Conservation (phyloP, 257 asterid genomes). For the Echium plantagineum region DNA sequence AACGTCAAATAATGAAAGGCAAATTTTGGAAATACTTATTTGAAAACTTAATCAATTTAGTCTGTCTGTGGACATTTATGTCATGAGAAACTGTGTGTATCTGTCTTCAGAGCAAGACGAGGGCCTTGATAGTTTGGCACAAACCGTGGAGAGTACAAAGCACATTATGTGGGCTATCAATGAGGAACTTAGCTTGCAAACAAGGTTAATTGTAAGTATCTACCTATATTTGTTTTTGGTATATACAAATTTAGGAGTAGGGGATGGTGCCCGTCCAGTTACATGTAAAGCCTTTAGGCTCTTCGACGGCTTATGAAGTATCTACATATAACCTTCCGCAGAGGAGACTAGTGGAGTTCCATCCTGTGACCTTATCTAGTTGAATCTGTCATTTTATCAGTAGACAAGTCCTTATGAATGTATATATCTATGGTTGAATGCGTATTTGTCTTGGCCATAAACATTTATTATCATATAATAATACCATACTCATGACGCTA, state of each 20-base stretch:
- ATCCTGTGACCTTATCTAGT: too few species aligned
- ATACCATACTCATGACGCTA: background rate
- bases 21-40: slow-evolving; percentile 14
- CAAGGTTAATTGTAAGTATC: slow-evolving; percentile 72
- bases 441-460: background rate
- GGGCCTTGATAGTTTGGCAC: slow-evolving; percentile 81
- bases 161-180: slow-evolving; percentile 91
- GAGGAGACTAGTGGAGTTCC: too few species aligned
- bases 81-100: slow-evolving; percentile 3
- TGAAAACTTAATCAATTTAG: background rate
- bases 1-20: slow-evolving; percentile 91
- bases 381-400: background rate
- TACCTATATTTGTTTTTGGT: background rate
- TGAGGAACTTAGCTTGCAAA: slow-evolving; percentile 85
- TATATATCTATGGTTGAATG: slow-evolving; percentile 3
- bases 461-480: background rate
- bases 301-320: too few species aligned
- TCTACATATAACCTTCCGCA: too few species aligned
- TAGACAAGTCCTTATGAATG: too few species aligned
- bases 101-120: slow-evolving; percentile 68
- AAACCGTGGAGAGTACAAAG: slow-evolving; percentile 81
- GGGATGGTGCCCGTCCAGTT: too few species aligned
- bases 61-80: slow-evolving; percentile 5
- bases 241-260: too few species aligned
- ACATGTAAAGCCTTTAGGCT: too few species aligned